Evolutionary conservation across 805 yeast genomes (phyloP).

Genomic region (Candida michaelii): DNA sequence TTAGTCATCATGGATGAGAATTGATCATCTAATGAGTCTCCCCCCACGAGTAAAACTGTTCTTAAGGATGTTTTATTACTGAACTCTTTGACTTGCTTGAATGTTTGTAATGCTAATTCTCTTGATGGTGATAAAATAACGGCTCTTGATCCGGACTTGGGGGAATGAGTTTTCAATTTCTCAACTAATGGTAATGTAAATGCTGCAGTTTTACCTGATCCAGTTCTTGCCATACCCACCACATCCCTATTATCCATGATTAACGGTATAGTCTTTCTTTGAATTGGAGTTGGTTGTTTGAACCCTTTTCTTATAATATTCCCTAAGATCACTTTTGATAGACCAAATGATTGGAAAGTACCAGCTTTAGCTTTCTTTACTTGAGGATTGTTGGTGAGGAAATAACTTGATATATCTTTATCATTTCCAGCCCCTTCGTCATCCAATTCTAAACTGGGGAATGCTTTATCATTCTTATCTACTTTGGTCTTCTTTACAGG

Average conservation of each 20-base stretch:
- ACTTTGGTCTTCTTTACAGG: conserved; percentile 27
- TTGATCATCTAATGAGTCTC: conserved; percentile 97
- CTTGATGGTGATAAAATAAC: conserved; percentile 90
- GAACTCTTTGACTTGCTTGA: conserved; percentile 85
- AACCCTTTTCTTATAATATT: conserved; percentile 85
- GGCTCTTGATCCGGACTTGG: conserved; percentile 87
- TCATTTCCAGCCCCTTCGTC: conserved; percentile 26
- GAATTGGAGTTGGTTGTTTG: conserved; percentile 96
- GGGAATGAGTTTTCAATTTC: conserved; percentile 75
- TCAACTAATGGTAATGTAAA: conserved; percentile 89
- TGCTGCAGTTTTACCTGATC: conserved; percentile 99
- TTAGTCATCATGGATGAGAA: conserved; percentile 88
- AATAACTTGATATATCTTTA: conserved; percentile 33
- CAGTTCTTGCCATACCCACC: conserved; percentile 99
- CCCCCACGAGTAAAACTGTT: conserved; percentile 84
- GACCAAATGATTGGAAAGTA: conserved; percentile 86
- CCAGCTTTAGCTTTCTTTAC: conserved; percentile 70
- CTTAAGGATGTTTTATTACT: conserved; percentile 81
- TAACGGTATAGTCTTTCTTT: conserved; percentile 90
- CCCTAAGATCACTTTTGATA: conserved; percentile 65
- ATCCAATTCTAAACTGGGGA: conserved; percentile 54
- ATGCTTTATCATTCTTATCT: conserved; percentile 26
- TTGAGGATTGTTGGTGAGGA: conserved; percentile 39
- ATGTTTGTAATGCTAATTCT: conserved; percentile 93
- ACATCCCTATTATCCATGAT: conserved; percentile 87